Conservation (phyloP, 2,329 filamentous ascomycete species). For the Fusarium sp. region DNA sequence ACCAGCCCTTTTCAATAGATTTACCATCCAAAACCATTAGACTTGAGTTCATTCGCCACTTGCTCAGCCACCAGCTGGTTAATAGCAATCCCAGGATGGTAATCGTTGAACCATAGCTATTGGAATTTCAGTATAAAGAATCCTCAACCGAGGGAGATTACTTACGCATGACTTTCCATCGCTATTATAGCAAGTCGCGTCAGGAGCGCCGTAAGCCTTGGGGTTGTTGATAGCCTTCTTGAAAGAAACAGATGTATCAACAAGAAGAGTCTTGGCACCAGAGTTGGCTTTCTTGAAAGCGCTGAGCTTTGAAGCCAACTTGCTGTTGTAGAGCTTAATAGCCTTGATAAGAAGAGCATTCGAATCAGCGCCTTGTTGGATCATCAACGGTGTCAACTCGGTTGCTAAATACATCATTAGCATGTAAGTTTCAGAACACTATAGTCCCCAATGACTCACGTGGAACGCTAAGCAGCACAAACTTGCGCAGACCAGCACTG, state of each 20-base stretch:
- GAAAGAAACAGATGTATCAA: conserved; percentile 55
- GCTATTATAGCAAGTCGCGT: conserved; percentile 53
- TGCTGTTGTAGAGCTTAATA: conserved; percentile 52
- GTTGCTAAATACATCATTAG: conserved; percentile 45
- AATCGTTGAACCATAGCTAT: conserved; percentile 56
- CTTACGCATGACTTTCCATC: conserved; percentile 54
- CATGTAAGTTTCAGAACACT: rapidly evolving
- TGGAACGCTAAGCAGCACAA: conserved; percentile 68
- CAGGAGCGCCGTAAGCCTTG: conserved; percentile 51
- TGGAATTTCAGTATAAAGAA: not conserved
- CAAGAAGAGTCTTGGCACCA: conserved; percentile 46
- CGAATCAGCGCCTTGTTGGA: conserved; percentile 34
- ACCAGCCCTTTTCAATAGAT: too few relatives aligned
- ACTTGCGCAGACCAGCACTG: conserved; percentile 63
- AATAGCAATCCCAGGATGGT: conserved; percentile 54
- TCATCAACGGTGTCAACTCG: conserved; percentile 50
- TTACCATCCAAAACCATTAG: conserved; percentile 7
- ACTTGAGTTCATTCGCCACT: conserved; percentile 40
- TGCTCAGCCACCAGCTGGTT: conserved; percentile 52
- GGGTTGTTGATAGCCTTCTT: conserved; percentile 55
- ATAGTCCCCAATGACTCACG: conserved; percentile 39
- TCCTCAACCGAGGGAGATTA: rapidly evolving
- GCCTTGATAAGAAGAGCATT: conserved; percentile 45
- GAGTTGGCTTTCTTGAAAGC: conserved; percentile 48
- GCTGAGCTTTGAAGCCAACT: conserved; percentile 42